These are phyloP conservation scores for Craterostigma plantagineum DNA, from an alignment of 257 asterid genomes.

Conservation along the genomic window DNA sequence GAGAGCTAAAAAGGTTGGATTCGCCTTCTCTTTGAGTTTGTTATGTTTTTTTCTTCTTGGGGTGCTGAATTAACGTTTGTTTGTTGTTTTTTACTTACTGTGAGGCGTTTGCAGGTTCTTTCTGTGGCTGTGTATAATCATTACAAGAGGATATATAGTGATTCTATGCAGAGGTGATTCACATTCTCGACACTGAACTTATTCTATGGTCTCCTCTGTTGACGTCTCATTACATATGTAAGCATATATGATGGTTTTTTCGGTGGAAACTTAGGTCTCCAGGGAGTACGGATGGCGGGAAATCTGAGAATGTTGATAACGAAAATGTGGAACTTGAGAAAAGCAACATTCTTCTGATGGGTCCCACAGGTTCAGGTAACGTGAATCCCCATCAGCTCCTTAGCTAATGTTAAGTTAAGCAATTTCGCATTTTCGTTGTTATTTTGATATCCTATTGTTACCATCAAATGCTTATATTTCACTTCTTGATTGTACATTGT, in stretches of 20 bases:
- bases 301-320: conserved; percentile 33
- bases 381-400: too few relatives aligned
- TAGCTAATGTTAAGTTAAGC: too few relatives aligned
- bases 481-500: conserved; percentile 40
- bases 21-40: too few relatives aligned
- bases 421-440: too few relatives aligned
- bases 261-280: conserved; percentile 55
- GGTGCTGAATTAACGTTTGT: too few relatives aligned
- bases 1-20: conserved; percentile 79
- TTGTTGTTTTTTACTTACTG: too few relatives aligned
- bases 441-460: not conserved
- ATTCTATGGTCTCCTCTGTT: too few relatives aligned
- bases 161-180: conserved; percentile 63
- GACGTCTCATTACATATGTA: too few relatives aligned
- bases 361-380: conserved; percentile 99
- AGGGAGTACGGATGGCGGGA: conserved; percentile 38
- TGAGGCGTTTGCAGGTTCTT: conserved; percentile 45
- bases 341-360: conserved; percentile 96
- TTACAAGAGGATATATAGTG: conserved; percentile 84
- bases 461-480: conserved; percentile 20
- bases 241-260: too few relatives aligned
- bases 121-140: conserved; percentile 97
- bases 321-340: conserved; percentile 90
- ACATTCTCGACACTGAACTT: conserved; percentile 12
- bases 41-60: too few relatives aligned